Percentiles rank a stretch among this genome's conserved stretches.
Conservation (phyloP, 2,329 filamentous ascomycete species). For the Fusarium sp. region DNA sequence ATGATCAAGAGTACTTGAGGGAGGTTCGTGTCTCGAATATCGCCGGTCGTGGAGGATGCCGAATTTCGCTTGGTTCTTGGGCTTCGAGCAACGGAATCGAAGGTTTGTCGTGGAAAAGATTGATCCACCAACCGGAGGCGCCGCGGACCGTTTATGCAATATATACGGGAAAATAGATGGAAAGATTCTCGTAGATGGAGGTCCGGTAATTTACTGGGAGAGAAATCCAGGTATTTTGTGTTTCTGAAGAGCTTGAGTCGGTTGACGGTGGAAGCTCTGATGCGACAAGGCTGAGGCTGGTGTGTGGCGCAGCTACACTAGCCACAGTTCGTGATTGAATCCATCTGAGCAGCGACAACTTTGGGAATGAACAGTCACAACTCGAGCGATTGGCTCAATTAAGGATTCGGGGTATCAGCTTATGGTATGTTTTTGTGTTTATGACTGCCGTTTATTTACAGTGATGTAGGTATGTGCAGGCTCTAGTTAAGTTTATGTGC, state of each 20-base stretch:
- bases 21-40: background rate
- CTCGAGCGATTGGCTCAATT: background rate
- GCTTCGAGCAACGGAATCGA: background rate
- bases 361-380: background rate
- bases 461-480: background rate
- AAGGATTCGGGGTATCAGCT: background rate
- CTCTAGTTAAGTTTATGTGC: background rate
- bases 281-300: conserved; percentile 31
- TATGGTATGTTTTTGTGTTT: background rate
- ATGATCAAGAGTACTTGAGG: no score
- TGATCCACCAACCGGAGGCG: no score
- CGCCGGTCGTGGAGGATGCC: background rate
- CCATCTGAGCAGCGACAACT: background rate
- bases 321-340: conserved; percentile 16
- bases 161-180: no score
- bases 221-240: background rate
- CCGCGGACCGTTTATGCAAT: background rate
- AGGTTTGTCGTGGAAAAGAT: background rate
- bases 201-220: background rate
- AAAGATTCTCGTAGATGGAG: background rate
- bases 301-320: conserved; percentile 13
- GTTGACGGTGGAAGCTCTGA: conserved; percentile 1
- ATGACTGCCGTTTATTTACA: background rate
- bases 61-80: background rate
- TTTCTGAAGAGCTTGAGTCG: conserved; percentile 4